Conservation (phyloP, 2,329 filamentous ascomycete species). For the Cercospora berteroae region DNA sequence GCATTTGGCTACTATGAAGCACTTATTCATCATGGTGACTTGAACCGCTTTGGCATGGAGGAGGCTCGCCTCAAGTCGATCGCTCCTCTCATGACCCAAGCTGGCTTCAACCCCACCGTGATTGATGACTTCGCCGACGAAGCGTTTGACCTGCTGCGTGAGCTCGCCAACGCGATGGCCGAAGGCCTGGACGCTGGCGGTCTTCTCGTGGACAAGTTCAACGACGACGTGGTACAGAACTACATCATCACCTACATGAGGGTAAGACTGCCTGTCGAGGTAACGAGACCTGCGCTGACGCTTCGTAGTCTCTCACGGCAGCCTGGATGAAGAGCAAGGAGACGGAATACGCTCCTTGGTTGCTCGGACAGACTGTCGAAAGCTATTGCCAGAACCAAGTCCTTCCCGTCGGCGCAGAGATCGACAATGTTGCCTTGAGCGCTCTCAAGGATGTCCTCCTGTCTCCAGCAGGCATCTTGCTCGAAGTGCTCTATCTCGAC, state of each 20-base stretch:
- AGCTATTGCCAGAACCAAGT: slow-evolving; percentile 69
- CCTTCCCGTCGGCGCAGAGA: slow-evolving; percentile 75
- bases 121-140: slow-evolving; percentile 83
- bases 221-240: slow-evolving; percentile 64
- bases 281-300: slow-evolving; percentile 2
- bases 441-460: slow-evolving; percentile 76
- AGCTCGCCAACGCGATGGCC: slow-evolving; percentile 55
- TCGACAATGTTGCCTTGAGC: slow-evolving; percentile 83
- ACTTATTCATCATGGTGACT: slow-evolving; percentile 66
- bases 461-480: slow-evolving; percentile 71
- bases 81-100: slow-evolving; percentile 65
- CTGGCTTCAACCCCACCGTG: slow-evolving; percentile 66
- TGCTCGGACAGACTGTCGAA: slow-evolving; percentile 60
- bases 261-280: slow-evolving; percentile 40
- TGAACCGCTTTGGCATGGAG: slow-evolving; percentile 66
- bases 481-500: slow-evolving; percentile 91
- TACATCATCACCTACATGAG: slow-evolving; percentile 81
- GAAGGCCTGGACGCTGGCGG: slow-evolving; percentile 50
- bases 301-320: slow-evolving; percentile 68
- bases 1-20: slow-evolving; percentile 92
- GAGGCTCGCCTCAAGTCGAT: slow-evolving; percentile 68
- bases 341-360: slow-evolving; percentile 68
- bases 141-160: slow-evolving; percentile 65
- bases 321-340: slow-evolving; percentile 78
- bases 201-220: slow-evolving; percentile 59